These are phyloP conservation scores for Teratosphaeria zuluensis DNA, from an alignment of 2,329 filamentous ascomycete species.

Conservation along the genomic window DNA sequence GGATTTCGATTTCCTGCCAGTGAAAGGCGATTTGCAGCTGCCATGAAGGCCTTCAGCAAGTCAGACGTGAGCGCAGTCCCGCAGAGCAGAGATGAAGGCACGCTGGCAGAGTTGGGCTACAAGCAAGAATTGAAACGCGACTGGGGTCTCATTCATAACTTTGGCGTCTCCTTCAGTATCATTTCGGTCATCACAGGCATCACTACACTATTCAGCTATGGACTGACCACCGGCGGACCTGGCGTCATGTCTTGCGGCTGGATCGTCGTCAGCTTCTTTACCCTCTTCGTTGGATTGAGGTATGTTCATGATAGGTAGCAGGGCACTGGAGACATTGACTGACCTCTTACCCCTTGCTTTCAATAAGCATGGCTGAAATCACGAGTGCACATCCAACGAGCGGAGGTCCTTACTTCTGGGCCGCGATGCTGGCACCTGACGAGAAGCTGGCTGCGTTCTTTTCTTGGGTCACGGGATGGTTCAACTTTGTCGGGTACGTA, in stretches of 20 bases:
- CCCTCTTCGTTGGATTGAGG: slow-evolving; percentile 39
- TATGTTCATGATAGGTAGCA: too few species aligned
- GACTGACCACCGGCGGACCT: slow-evolving; percentile 46
- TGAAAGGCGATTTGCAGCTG: too few species aligned
- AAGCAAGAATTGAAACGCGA: slow-evolving; percentile 46
- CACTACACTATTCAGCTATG: slow-evolving; percentile 48
- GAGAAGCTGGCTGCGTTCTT: slow-evolving; percentile 34
- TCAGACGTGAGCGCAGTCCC: neutral
- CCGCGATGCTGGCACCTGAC: slow-evolving; percentile 46
- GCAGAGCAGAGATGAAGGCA: slow-evolving; percentile 5
- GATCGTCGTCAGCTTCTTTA: slow-evolving; percentile 48
- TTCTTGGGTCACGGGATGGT: slow-evolving; percentile 42
- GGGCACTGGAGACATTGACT: too few species aligned
- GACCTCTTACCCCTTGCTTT: too few species aligned
- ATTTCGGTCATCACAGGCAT: slow-evolving; percentile 53
- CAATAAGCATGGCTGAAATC: slow-evolving; percentile 46
- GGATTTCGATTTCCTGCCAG: too few species aligned
- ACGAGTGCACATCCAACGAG: slow-evolving; percentile 50
- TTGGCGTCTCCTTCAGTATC: slow-evolving; percentile 53
- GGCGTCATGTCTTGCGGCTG: slow-evolving; percentile 47
- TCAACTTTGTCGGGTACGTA: slow-evolving; percentile 32
- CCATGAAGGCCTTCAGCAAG: too few species aligned
- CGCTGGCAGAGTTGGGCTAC: slow-evolving; percentile 43
- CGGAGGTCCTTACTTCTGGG: slow-evolving; percentile 53
- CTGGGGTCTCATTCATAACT: slow-evolving; percentile 51